Percentiles rank a stretch among this genome's conserved stretches.
phyloP scores from a whole-genome alignment of 179 eudicot genomes.

The Gypsophila paniculata region DNA sequence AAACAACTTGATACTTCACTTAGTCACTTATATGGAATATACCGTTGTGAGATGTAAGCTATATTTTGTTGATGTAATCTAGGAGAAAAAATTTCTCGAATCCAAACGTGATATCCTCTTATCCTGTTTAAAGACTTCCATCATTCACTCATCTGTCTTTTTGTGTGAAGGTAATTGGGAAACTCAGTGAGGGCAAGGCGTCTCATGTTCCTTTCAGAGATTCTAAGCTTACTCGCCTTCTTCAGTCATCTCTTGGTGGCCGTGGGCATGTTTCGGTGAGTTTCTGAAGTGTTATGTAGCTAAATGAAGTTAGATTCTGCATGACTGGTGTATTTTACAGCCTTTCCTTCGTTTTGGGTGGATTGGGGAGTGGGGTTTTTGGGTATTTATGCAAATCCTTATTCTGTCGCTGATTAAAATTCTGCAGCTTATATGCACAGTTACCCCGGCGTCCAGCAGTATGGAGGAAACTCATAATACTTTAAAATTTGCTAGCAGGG shows the following conservation, averaged over 20 bases:
- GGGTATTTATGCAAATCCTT: neutral
- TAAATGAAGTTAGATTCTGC: neutral
- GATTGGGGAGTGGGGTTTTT: neutral
- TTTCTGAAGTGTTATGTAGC: conserved; percentile 12
- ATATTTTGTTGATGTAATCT: neutral
- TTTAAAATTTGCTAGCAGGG: conserved; percentile 59
- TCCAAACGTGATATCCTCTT: neutral
- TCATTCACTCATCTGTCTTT: conserved; percentile 6
- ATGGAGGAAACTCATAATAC: conserved; percentile 77
- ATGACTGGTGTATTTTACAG: neutral
- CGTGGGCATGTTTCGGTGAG: conserved; percentile 79
- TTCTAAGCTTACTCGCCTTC: conserved; percentile 74
- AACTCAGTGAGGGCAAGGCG: conserved; percentile 70
- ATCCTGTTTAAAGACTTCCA: neutral
- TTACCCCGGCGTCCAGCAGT: conserved; percentile 69
- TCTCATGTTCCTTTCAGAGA: conserved; percentile 75
- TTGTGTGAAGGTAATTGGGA: conserved; percentile 52
- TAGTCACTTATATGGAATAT: neutral
- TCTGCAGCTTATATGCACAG: conserved; percentile 68
- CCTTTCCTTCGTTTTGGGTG: neutral
- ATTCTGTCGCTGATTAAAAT: neutral
- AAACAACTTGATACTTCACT: neutral
- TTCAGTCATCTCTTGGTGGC: conserved; percentile 82
- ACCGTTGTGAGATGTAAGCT: neutral
- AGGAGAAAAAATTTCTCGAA: neutral